A percentile compares a stretch with the other conserved stretches of the same genome.
Conservation (phyloP, 1,284 basidiomycete species). For the Papiliotrema nemorosa region DNA sequence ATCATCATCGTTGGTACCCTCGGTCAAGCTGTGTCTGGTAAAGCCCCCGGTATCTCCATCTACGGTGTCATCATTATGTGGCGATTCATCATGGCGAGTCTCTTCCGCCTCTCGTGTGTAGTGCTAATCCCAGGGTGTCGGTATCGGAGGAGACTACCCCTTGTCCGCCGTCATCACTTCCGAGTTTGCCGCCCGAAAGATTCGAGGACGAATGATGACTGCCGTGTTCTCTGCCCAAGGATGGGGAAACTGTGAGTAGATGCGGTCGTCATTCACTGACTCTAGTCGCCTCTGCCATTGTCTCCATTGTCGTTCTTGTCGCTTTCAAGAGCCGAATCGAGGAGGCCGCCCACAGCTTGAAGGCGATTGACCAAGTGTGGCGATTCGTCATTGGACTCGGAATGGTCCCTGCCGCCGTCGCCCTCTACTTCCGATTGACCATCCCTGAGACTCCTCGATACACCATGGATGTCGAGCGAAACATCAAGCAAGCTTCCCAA, state of each 20-base stretch:
- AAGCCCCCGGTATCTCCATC: slow-evolving; percentile 61
- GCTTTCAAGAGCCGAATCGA: slow-evolving; percentile 66
- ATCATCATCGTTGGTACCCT: slow-evolving; percentile 48
- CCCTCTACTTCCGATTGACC: slow-evolving; percentile 54
- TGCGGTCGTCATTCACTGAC: not conserved
- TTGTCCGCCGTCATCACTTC: slow-evolving; percentile 55
- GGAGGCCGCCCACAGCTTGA: slow-evolving; percentile 47
- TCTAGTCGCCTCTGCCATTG: slow-evolving; percentile 57
- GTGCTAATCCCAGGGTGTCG: slow-evolving; percentile 12
- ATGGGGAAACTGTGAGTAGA: slow-evolving; percentile 51
- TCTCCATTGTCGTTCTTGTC: slow-evolving; percentile 63
- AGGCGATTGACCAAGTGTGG: slow-evolving; percentile 53
- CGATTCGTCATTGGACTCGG: slow-evolving; percentile 54
- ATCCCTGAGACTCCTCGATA: slow-evolving; percentile 64
- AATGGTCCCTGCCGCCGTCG: slow-evolving; percentile 48
- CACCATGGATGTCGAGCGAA: slow-evolving; percentile 85
- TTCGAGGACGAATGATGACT: slow-evolving; percentile 56
- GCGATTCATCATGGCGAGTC: slow-evolving; percentile 59
- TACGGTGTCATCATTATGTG: slow-evolving; percentile 69
- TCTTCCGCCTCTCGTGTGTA: slow-evolving; percentile 51
- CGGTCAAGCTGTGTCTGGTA: slow-evolving; percentile 56
- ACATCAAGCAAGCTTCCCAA: slow-evolving; percentile 65
- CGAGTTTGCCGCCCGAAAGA: slow-evolving; percentile 71
- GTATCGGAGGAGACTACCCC: slow-evolving; percentile 59
- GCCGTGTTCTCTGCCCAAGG: slow-evolving; percentile 55